Base-by-base conservation (phyloP, 805 yeast genomes). In the Candida fluviatilis region DNA sequence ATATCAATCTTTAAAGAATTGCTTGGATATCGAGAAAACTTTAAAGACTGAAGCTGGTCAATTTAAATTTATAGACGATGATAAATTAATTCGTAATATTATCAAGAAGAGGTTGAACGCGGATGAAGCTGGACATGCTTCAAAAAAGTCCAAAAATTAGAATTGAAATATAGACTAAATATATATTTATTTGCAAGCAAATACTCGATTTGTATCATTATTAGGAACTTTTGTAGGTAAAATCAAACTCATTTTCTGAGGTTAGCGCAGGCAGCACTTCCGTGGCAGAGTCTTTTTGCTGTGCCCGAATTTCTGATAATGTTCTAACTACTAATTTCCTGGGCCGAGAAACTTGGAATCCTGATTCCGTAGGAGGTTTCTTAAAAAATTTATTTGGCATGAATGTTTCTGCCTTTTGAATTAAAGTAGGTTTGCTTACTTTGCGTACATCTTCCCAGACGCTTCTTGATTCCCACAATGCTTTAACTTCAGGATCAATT, bases 21-120 rank as follows among this genome's bases (percentile, higher is more conserved):
- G 80, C 47, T 41, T 57, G 26, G 57, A 61, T 18, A 38, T 52
- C 1, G 56, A 57, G 2, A 43, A 51, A 27, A 55, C 57, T 1
- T 60, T 64, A 14, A 38, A 24, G 2, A 54, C 41, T 2, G 51
- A 53, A 5, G 52, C 50, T 15, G 50, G 39, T 3, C 44, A 60
- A 10, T 75, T 66, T 45, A 60, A 58, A 36, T 42, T 73, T 21
- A 73, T 84, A 24, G 76, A 73, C 4, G 89, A 83, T 58, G 75
- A 66, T 1, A 82, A 80, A 53, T 54, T 83, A 31, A 55, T 80
- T 33, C 69, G 76, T 38, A 80, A 80, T 50, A 71, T 83, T 18
- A 43, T 77, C 41, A 84, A 82, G 52, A 70, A 80, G 46, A 53
- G 57, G 8, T 76, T 80, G 13, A 21, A 51, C 36, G 13, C 23